Evolutionary conservation across 1,284 basidiomycete genomes (phyloP), one percentile per base, ranked within the genome.

Genomic region (Sanghuangporus sanghuang): DNA sequence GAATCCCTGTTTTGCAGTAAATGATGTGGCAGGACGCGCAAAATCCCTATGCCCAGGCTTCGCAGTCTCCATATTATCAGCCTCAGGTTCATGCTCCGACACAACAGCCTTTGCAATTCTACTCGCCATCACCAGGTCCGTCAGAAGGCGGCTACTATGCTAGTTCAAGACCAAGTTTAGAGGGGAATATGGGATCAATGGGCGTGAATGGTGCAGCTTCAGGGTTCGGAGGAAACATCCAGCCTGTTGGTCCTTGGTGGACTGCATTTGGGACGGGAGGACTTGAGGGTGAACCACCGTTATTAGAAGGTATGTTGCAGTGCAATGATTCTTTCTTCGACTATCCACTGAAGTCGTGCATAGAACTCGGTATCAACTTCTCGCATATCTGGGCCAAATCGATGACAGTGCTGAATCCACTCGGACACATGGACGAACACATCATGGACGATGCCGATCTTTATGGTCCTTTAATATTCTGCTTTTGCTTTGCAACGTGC

Each of bases 381-480:
- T 86, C 88, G 46, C 97, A 99, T 75, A 98, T 99, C 74, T 84
- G 92, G 55, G 88, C 88, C 66, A 99, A 99, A 79, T 93, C 95
- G 14, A 78, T 96, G 76, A 95, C 97, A 0, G 97, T 99, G 3
- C 85, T 99, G 63, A 98, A 98, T 71, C 97, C 97, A 1, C 78
- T 98, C 35, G 85, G 87, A 67, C 82, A 82, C 64, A 88, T 98
- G 64, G 93, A 99, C 70, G 92, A 93, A 66, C 91, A 87, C 70
- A 98, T 99, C 70, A 99, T 99, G 97, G 97, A 99, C 76, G 97
- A 99, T 72, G 95, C 96, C 48, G 97, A 99, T 77, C 83, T 99
- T 35, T 96, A 96, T 8, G 97, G 97, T 0, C 97, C 97, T 6
- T 84, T 99, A 52, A 85, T 98, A 12, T 98, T 98, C 78, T 90